Evolutionary conservation across 2,329 filamentous ascomycete genomes (phyloP), one percentile per base, ranked within the genome.

Genomic region (Keithomyces neogunnii): DNA sequence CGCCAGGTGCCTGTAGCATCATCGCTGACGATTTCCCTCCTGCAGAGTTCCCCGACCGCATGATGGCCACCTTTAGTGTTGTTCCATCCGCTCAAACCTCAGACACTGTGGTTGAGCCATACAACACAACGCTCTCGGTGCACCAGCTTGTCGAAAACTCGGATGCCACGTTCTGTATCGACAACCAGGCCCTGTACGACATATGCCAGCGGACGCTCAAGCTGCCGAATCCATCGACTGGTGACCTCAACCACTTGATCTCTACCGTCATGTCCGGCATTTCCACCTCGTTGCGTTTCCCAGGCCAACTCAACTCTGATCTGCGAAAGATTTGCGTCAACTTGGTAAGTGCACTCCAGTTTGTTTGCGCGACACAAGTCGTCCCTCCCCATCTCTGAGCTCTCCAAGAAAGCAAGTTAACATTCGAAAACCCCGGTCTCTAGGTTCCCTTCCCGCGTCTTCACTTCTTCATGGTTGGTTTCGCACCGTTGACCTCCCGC

Each of bases 381-480:
- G 19, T 19, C 19, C 19, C 19, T 19, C 19, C 19, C 19, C 19
- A 19, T 19, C 19, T 19, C 19, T 19, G 19, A 19, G 19, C 19
- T 19, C 19, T 19, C n/a, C 3, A 11, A 30, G 8, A n/a, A 5
- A 11, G 26, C 10, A 44, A 29, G 13, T 30, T 44, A 26, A 44
- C 40, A 7, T 28, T 40, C 8, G 1, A 28, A 11, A 8, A 30
- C 26, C 11, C 11, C 40, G 8, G 19, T 19, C 19, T 3, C 5
- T 42, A 54, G 82, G 93, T 99, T 76, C 93, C 93, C 56, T 99
- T 99, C 88, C 93, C 93, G 63, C 93, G 93, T 90, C 89, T 99
- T 59, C 93, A 99, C 79, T 99, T 99, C 86, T 99, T 99, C 86
- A 99, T 97, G 93, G 92, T 99, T 71, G 93, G 93, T 73, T 99